Base-by-base conservation (phyloP, 1,284 basidiomycete species). In the Tetrapyrgos nigripes region DNA sequence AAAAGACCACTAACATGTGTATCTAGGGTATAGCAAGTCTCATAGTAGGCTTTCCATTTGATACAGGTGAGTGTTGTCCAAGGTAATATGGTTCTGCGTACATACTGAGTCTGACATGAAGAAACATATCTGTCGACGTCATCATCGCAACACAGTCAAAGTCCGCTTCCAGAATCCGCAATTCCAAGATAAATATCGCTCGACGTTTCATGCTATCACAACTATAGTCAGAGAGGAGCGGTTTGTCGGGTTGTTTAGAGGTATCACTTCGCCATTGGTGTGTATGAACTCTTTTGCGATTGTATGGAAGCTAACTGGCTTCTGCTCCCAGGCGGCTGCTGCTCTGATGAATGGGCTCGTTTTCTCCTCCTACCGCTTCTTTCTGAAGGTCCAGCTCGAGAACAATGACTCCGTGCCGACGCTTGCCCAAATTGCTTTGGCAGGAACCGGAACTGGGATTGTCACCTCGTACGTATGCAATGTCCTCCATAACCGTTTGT, bases 361-460 rank as follows among this genome's bases (percentile, higher is more conserved):
- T 2, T 93, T 93, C 68, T 81, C 89, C 1, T 85, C 86, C 1
- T 92, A 93, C 75, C 81, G 84, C n/a, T 84, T 87, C 64, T 79
- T 92, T 49, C 81, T 91, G 74, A 83, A 84, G 53, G 54, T 81
- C 0, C 88, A 92, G 67, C 73, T 85, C 9, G 74, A 78, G 1
- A 68, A 73, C 54, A 70, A 74, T 4, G 66, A 77, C n/a, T 68
- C 75, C 3, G 72, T 76, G 17, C 88, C 91, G 0, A 85, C 86
- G 0, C 76, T 93, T 19, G 70, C 73, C 1, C 91, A 94, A 70
- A 85, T 96, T 46, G 80, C 83, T 0, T 75, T 94, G 2, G 93
- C 93, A 1, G 93, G 93, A 0, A 80, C 87, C 13, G 90, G 88
- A 1, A 91, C 87, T 64, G 93, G 94, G 1, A 76, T 94, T 10